Evolutionary conservation across 2,329 filamentous ascomycete species (phyloP), one percentile per base, ranked within the genome.

Genomic region (Tolypocladium paradoxum): DNA sequence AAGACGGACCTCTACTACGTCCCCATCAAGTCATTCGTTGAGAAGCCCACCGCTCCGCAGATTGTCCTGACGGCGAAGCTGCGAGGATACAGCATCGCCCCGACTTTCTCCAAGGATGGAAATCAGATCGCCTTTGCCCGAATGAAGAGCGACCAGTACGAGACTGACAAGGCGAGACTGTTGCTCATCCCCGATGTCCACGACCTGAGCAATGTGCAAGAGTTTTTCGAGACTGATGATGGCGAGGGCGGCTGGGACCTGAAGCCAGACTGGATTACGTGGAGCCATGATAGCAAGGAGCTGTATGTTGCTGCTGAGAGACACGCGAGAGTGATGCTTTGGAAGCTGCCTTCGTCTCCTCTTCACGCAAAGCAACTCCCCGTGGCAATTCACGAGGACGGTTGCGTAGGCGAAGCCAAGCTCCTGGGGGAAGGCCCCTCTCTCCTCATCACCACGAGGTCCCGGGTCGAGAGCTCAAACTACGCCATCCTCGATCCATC

Each of bases 1-100:
- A 92, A 91, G 62, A 85, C 85, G 0, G 87, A 93, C 62, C 78
- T 95, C 34, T 95, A 93, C 68, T 81, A 85, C 48, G 78, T 87
- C 4, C 78, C 83, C 0, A 72, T 90, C 34, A 72, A 75, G 49
- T 79, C 76, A 4, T 90, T 86, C 63, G 68, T 74, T 6, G 76
- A 83, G 50, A 64, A 76, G 64, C 67, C 82, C 56, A 72, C 76
- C 27, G 54, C 65, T 51, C 82, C 76, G 4, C 76, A 73, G 62
- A 71, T 78, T 29, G 58, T 70, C 49, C 75, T 76, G 64, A 85
- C 81, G 24, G 78, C 75, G 53, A 71, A 71, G 63, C 65, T 87
- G 63, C 70, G 75, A 55, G 87, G 87, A 7, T 88, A 89, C 60
- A 81, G 78, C 27, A 75, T 75, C 20, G 73, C 72, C 3, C 90